A percentile compares a stretch with the other conserved stretches of the same genome.
phyloP scores from a whole-genome alignment of 202 grass and related monocot species.

The Saccharum hybrid region DNA sequence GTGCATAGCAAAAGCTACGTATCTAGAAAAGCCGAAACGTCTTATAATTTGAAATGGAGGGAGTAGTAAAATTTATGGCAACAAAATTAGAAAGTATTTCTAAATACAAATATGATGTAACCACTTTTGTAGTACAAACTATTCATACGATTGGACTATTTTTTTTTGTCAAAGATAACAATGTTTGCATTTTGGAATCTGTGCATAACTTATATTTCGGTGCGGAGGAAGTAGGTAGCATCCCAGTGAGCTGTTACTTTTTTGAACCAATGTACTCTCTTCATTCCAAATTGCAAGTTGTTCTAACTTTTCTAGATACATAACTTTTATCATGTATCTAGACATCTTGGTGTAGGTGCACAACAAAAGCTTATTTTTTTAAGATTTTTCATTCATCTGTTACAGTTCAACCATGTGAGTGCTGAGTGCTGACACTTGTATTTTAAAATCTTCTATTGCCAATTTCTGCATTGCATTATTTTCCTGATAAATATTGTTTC shows the following conservation, averaged over 20 bases:
- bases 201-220: background rate
- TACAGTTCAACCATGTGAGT: background rate
- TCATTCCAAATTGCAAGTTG: background rate
- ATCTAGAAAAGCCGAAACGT: too few species aligned
- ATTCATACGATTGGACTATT: background rate
- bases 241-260: background rate
- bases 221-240: background rate
- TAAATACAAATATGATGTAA: background rate
- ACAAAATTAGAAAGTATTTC: background rate
- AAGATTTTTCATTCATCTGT: background rate
- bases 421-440: constrained; percentile 2
- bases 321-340: background rate
- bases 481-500: constrained; percentile 25
- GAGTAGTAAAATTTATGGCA: background rate
- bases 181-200: background rate
- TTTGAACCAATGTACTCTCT: background rate
- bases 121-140: background rate
- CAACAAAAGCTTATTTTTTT: background rate
- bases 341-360: background rate
- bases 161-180: background rate
- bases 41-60: too few species aligned
- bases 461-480: constrained; percentile 20
- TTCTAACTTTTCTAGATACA: background rate
- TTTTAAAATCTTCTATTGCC: constrained; percentile 29
- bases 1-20: too few species aligned